These are phyloP conservation scores for Pichia paraexigua DNA, from an alignment of 805 yeast genomes.

Conservation along the genomic window DNA sequence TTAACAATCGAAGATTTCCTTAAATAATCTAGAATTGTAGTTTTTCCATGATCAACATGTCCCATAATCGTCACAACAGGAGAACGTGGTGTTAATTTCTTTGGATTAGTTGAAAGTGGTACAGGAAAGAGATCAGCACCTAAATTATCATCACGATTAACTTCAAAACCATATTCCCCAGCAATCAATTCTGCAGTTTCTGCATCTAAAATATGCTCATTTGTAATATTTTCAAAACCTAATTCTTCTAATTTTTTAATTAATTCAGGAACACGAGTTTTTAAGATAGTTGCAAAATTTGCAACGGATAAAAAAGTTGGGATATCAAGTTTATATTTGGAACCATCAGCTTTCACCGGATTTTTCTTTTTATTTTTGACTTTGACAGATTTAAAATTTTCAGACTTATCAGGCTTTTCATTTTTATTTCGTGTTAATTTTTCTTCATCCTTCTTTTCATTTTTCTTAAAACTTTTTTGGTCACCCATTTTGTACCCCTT, in stretches of 20 bases:
- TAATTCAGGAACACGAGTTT: conserved; percentile 55
- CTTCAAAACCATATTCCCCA: conserved; percentile 77
- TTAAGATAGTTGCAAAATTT: conserved; percentile 65
- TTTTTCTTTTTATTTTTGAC: conserved; percentile 4
- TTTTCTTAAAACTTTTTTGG: not conserved
- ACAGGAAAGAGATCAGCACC: conserved; percentile 56
- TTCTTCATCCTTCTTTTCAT: not conserved
- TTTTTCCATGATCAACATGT: conserved; percentile 97
- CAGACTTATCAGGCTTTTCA: not conserved
- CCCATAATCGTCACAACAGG: conserved; percentile 98
- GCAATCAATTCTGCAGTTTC: conserved; percentile 85
- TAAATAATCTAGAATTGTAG: conserved; percentile 82
- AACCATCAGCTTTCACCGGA: not conserved
- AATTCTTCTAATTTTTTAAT: conserved; percentile 49
- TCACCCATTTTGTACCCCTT: not conserved
- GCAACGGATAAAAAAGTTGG: conserved; percentile 78
- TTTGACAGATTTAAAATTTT: conserved; percentile 5
- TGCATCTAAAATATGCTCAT: conserved; percentile 72
- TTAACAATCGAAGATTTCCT: conserved; percentile 79
- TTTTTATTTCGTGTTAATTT: not conserved
- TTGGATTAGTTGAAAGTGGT: conserved; percentile 41
- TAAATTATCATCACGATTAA: conserved; percentile 44
- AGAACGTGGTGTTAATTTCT: conserved; percentile 56
- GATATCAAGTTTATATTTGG: conserved; percentile 32
- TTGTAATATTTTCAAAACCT: conserved; percentile 68